These are phyloP conservation scores for Tetrapisispora fleetii DNA, from an alignment of 805 yeast genomes.

Conservation along the genomic window DNA sequence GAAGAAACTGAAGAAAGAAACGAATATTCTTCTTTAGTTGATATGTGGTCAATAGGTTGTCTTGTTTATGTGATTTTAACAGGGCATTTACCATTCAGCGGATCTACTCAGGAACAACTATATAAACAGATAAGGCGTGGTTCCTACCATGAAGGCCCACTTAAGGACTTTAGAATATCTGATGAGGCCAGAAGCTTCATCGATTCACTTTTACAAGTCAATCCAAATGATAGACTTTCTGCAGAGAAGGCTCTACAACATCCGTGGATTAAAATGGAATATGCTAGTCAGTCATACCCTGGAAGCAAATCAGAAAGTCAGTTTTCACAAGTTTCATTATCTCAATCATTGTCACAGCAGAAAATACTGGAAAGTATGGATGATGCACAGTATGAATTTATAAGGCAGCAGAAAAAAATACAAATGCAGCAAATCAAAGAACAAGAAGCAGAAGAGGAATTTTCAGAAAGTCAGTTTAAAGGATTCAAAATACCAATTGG, in stretches of 20 bases:
- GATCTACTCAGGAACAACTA: slow-evolving; percentile 78
- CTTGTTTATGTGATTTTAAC: slow-evolving; percentile 84
- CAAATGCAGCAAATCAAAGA: slow-evolving; percentile 10
- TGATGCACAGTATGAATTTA: slow-evolving; percentile 24
- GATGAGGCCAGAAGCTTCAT: slow-evolving; percentile 65
- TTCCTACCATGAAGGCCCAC: slow-evolving; percentile 66
- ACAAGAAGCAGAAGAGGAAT: slow-evolving; percentile 5
- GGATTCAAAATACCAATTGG: slow-evolving; percentile 24
- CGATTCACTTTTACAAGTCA: slow-evolving; percentile 58
- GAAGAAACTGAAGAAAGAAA: slow-evolving; percentile 17
- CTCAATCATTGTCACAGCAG: slow-evolving; percentile 66
- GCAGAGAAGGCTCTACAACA: slow-evolving; percentile 71
- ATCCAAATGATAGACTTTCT: slow-evolving; percentile 61
- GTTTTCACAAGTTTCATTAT: slow-evolving; percentile 42
- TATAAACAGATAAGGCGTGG: slow-evolving; percentile 70
- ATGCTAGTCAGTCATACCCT: background rate
- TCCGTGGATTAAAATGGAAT: slow-evolving; percentile 55
- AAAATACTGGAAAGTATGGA: slow-evolving; percentile 33
- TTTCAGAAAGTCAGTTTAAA: slow-evolving; percentile 6
- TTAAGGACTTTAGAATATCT: slow-evolving; percentile 57
- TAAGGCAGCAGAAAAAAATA: slow-evolving; percentile 18
- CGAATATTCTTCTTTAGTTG: slow-evolving; percentile 76
- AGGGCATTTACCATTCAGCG: slow-evolving; percentile 91
- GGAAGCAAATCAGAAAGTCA: slow-evolving; percentile 1
- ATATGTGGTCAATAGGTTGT: slow-evolving; percentile 97